Base-by-base conservation (phyloP, 2,329 filamentous ascomycete genomes). In the Penicillium sclerotiorum region DNA sequence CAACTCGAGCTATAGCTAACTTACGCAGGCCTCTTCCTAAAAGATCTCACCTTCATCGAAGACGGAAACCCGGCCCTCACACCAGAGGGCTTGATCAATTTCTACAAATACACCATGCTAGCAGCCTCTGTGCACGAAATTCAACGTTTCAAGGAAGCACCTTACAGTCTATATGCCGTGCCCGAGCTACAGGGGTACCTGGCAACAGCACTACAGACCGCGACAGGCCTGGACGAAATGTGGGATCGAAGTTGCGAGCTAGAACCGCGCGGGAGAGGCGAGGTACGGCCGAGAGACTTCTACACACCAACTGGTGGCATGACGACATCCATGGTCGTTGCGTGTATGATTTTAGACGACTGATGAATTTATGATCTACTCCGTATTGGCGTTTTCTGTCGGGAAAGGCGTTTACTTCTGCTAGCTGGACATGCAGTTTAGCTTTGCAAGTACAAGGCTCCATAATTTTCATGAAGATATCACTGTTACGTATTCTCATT, bases 41-140 rank as follows among this genome's bases (percentile, higher is more conserved):
- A 93, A 47, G 92, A 96, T 74, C 77, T 96, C 35, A 95, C 91
- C 1, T 97, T 97, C 66, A 96, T 96, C 58, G 92, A 96, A 71
- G 92, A 97, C 65, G 93, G 93, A 53, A 97, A 96, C 55, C 90
- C 91, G 3, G 92, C 89, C 4, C 83, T 94, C 61, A 96, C 95
- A 74, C 92, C 93, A 73, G 91, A 90, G 3, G 89, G 93, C 59
- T 79, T 95, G 57, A 95, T 96, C 78, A 63, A 59, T 30, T 60
- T 64, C 40, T 32, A 48, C 20, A 63, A 63, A 46, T 60, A 53
- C 33, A 44, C 48, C 2, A 59, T 58, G 52, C 27, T 61, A 7
- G 55, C 57, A 9, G 48, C 56, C 5, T 52, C 58, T 1, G 43
- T 63, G 6, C 57, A 60, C 17, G 55, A 57, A 1, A 95, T 96